These are phyloP conservation scores for Cyberlindnera japonica DNA, from an alignment of 805 yeast species.

Conservation along the genomic window DNA sequence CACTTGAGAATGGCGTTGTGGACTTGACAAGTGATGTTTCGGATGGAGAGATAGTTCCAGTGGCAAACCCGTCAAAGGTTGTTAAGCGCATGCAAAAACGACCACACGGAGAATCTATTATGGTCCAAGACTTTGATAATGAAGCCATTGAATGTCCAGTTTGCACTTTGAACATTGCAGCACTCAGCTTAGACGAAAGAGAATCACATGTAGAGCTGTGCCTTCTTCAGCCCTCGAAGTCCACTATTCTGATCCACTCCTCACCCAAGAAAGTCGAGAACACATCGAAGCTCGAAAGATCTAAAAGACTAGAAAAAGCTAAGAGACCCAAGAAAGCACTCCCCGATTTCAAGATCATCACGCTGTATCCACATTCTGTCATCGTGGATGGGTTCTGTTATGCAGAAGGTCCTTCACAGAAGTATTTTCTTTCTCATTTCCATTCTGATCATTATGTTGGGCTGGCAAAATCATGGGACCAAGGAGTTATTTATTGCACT, in stretches of 20 bases:
- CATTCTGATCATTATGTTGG: constrained; percentile 97
- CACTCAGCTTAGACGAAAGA: constrained; percentile 39
- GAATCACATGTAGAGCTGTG: constrained; percentile 57
- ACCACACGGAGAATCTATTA: background rate
- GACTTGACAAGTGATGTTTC: constrained; percentile 13
- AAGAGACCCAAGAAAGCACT: constrained; percentile 25
- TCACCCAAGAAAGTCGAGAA: constrained; percentile 25
- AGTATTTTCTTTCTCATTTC: constrained; percentile 74
- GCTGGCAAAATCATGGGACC: constrained; percentile 68
- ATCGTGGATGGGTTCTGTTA: constrained; percentile 68
- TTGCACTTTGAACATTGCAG: constrained; percentile 40
- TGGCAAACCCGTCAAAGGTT: background rate
- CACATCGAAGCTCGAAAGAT: constrained; percentile 12
- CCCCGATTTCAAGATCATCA: constrained; percentile 52
- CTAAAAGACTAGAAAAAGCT: constrained; percentile 24
- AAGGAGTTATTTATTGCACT: constrained; percentile 71
- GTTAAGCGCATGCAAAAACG: too few species aligned
- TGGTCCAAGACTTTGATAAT: background rate
- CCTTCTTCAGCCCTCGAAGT: constrained; percentile 23
- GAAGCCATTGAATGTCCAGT: constrained; percentile 44
- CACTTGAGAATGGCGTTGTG: constrained; percentile 10
- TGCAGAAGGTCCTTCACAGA: constrained; percentile 40
- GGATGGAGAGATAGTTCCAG: background rate
- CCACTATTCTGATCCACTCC: constrained; percentile 30
- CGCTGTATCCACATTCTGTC: constrained; percentile 38